These are phyloP conservation scores for Fusarium chaquense DNA, from an alignment of 2,329 filamentous ascomycete species.

Conservation along the genomic window DNA sequence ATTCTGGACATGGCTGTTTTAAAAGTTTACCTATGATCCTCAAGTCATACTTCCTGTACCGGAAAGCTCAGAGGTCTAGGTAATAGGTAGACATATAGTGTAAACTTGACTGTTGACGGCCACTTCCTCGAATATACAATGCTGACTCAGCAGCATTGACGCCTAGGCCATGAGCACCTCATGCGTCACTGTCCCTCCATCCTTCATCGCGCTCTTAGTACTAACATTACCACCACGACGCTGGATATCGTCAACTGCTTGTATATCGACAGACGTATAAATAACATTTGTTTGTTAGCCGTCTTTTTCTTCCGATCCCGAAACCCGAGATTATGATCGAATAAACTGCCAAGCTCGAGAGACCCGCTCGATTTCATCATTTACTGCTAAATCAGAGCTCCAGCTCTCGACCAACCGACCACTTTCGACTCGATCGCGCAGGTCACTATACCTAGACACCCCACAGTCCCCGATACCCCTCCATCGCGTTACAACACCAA, in stretches of 20 bases:
- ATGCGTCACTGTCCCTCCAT: conserved; percentile 38
- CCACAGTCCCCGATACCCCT: conserved; percentile 29
- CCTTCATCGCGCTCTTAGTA: background rate
- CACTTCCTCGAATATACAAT: background rate
- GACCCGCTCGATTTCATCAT: conserved; percentile 39
- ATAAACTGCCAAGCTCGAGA: conserved; percentile 34
- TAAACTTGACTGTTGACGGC: too few species aligned
- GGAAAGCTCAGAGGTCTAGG: too few species aligned
- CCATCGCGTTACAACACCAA: background rate
- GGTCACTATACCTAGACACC: conserved; percentile 12
- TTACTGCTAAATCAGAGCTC: conserved; percentile 21
- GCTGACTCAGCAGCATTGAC: conserved; percentile 21
- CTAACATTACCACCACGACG: conserved; percentile 36
- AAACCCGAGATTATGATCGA: conserved; percentile 32
- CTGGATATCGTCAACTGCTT: conserved; percentile 24
- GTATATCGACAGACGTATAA: conserved; percentile 18
- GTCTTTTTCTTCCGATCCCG: background rate
- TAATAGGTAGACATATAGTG: too few species aligned
- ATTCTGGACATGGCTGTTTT: background rate
- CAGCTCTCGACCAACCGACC: conserved; percentile 11
- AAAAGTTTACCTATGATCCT: background rate
- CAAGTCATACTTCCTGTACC: too few species aligned
- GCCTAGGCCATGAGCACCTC: background rate
- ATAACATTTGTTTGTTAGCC: background rate
- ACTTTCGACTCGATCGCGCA: background rate